Base-by-base conservation (phyloP, 495 filamentous ascomycete species). In the Entonaema liquescens region DNA sequence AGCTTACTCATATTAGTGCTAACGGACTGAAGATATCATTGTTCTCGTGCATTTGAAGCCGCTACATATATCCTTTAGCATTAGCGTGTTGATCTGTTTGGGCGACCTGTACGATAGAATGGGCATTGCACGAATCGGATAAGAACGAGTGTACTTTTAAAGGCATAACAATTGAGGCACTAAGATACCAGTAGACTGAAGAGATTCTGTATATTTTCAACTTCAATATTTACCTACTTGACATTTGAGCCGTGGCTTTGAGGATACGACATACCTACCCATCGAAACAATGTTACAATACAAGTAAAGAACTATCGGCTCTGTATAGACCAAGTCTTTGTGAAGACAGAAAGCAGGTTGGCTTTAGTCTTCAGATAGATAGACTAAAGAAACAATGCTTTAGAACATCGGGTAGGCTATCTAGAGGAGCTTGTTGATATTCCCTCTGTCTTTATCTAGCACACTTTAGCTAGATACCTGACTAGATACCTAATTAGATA, bases 141-240 rank as follows among this genome's bases (percentile, higher is more conserved):
- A 52, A 42, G 21, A 40, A 47, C 49, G 50, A 29, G 5, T 60
- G 54, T 52, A 67, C 28, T 65, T 59, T 29, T 64, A 33, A 54
- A 71, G 47, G 13, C 26, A 52, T 63, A 67, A 7, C 38, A 59
- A 49, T 54, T 62, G 35, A 2, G 47, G 59, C 65, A 56, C 57
- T n/a, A 61, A 68, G 70, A 72, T 72, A 72, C 70, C 70, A 72
- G 60, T 68, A 72, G 70, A 72, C 42, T 72, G 38, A 42, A 25
- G 65, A 68, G 70, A 72, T 68, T 68, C 50, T 49, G 52, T 65
- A 47, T 47, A 47, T 23, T 47, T 3, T 3, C 19, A 47, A 49
- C 9, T 56, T 60, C 8, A 9, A 53, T 53, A 3, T 31, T 31
- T 23, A 26, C 5, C 7, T 53, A 29, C 25, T 11, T 53, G 12